These are phyloP conservation scores for Aspergillus sparsus DNA, from an alignment of 495 filamentous ascomycete species.

Conservation along the genomic window DNA sequence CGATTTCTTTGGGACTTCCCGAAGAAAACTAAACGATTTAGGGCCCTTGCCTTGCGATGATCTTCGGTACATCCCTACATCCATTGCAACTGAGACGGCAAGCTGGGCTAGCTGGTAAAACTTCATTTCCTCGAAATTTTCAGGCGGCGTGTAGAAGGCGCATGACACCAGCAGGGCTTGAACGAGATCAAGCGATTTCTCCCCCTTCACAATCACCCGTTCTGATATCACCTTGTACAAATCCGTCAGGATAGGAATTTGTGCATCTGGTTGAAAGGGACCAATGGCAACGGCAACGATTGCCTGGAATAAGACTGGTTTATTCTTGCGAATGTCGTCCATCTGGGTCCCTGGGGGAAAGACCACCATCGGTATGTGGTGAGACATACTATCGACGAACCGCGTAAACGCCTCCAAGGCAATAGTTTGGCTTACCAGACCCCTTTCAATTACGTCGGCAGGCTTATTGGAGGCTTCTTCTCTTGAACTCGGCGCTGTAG, in stretches of 20 bases:
- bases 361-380: conserved; percentile 76
- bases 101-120: conserved; percentile 88
- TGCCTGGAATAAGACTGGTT: conserved; percentile 79
- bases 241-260: conserved; percentile 64
- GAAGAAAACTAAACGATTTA: conserved; percentile 33
- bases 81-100: conserved; percentile 81
- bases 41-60: conserved; percentile 20
- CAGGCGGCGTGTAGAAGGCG: conserved; percentile 83
- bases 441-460: conserved; percentile 70
- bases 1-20: conserved; percentile 42
- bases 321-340: conserved; percentile 64
- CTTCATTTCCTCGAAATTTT: conserved; percentile 82
- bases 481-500: conserved; percentile 7
- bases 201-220: conserved; percentile 68
- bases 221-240: conserved; percentile 73
- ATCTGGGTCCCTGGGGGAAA: conserved; percentile 68
- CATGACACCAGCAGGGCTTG: conserved; percentile 73
- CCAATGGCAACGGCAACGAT: conserved; percentile 71
- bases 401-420: conserved; percentile 67
- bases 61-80: conserved; percentile 73
- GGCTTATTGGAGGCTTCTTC: conserved; percentile 28
- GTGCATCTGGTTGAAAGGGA: conserved; percentile 58
- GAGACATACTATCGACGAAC: conserved; percentile 68
- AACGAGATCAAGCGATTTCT: conserved; percentile 84
- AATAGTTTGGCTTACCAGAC: conserved; percentile 61